phyloP scores from a whole-genome alignment of 306 rosid species.

The Prunus dulcis region DNA sequence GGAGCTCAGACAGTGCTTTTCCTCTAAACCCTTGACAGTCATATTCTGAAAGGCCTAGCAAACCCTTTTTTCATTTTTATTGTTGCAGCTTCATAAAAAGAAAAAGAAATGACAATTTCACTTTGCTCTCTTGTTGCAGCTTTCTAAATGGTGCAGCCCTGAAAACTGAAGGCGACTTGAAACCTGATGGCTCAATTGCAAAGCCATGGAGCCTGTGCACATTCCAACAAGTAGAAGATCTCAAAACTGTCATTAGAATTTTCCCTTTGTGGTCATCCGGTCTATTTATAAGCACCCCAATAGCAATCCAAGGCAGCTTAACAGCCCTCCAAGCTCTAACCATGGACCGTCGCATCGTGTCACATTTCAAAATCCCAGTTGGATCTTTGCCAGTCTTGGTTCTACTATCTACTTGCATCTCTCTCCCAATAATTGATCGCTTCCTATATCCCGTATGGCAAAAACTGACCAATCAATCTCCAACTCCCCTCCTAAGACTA shows the following conservation, averaged over 20 bases:
- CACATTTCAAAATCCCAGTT: slow-evolving; percentile 46
- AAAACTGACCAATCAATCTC: slow-evolving; percentile 28
- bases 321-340: slow-evolving; percentile 56
- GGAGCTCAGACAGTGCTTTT: no score
- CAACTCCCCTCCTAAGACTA: slow-evolving; percentile 41
- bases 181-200: slow-evolving; percentile 32
- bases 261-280: slow-evolving; percentile 49
- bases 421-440: slow-evolving; percentile 45
- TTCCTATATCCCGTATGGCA: slow-evolving; percentile 39
- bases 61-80: no score
- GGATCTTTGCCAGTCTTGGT: slow-evolving; percentile 33
- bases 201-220: slow-evolving; percentile 58
- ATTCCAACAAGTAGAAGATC: slow-evolving; percentile 54
- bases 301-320: slow-evolving; percentile 42
- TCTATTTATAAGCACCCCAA: slow-evolving; percentile 45
- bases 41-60: no score
- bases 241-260: slow-evolving; percentile 37
- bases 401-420: slow-evolving; percentile 35
- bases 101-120: background rate
- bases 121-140: slow-evolving; percentile 18
- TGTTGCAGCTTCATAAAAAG: no score
- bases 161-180: slow-evolving; percentile 42
- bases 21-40: no score
- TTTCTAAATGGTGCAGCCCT: slow-evolving; percentile 52
- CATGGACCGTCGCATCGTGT: slow-evolving; percentile 50